phyloP scores from a whole-genome alignment of 306 rosid genomes.

The Fragaria vesca region DNA sequence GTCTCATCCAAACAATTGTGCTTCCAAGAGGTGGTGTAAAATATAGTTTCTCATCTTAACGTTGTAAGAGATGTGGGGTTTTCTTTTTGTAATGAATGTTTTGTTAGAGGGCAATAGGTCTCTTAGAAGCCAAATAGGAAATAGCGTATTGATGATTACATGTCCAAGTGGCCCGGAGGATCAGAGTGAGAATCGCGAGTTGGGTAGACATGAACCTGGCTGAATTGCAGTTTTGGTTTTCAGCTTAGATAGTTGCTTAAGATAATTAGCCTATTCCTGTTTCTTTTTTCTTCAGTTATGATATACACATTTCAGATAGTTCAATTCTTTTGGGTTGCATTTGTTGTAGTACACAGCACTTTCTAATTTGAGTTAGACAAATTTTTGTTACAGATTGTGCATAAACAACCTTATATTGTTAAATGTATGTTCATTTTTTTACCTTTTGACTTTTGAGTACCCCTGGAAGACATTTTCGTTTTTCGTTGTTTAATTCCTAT shows the following conservation, averaged over 20 bases:
- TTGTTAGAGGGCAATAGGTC: slow-evolving; percentile 41
- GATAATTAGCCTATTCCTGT: slow-evolving; percentile 17
- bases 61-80: slow-evolving; percentile 41
- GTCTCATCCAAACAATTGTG: slow-evolving; percentile 23
- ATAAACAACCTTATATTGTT: slow-evolving; percentile 7
- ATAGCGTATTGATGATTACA: slow-evolving; percentile 30
- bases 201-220: slow-evolving; percentile 42
- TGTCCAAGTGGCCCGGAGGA: slow-evolving; percentile 35
- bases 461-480: neutral
- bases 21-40: slow-evolving; percentile 49
- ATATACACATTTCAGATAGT: slow-evolving; percentile 27
- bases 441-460: neutral
- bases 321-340: slow-evolving; percentile 46
- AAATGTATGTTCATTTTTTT: neutral
- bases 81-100: slow-evolving; percentile 46
- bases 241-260: slow-evolving; percentile 43
- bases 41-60: slow-evolving; percentile 33
- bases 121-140: slow-evolving; percentile 33
- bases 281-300: slow-evolving; percentile 32
- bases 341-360: slow-evolving; percentile 38
- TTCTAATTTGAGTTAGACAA: slow-evolving; percentile 29
- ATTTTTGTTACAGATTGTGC: slow-evolving; percentile 28
- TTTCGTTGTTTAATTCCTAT: neutral
- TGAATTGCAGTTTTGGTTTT: slow-evolving; percentile 55
- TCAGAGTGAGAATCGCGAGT: slow-evolving; percentile 34